Base-by-base conservation (phyloP, 1,284 basidiomycete species). In the Cystobasidium pallidum region DNA sequence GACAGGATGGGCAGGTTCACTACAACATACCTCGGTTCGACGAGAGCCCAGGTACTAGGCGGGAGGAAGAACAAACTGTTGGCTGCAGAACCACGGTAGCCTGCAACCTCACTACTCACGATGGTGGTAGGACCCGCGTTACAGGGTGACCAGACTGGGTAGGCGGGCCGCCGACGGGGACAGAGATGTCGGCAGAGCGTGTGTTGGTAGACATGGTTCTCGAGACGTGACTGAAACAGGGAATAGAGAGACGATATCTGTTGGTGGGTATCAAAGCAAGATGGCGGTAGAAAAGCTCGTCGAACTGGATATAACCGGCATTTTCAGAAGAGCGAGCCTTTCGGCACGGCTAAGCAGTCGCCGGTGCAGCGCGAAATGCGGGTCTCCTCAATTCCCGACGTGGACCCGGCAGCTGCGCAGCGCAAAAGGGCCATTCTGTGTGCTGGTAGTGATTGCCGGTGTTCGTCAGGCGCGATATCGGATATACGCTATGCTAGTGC, bases 11-110 rank as follows among this genome's bases (percentile, higher is more conserved):
- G n/a, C 30, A 19, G 32, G 54, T 19, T 11, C 13, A 30, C 54
- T 2, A n/a, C n/a, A 13, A 43, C 36, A 59, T 17, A 80, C 76
- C 80, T 78, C 76, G 77, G 76, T 75, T 80, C 76, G 71, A 82
- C 78, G 34, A 82, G 76, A 15, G 77, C 74, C 81, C 81, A 82
- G 3, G 81, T 78, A 43, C 78, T 78, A 39, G 2, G 21, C n/a
- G 26, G 41, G 13, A 36, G 47, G 26, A 26, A 39, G 34, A 41
- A 39, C 21, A 26, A 17, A 30, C 13, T 8, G 62, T 41, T 28
- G 17, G 17, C 4, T 26, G 30, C 7, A 51, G 43, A 8, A 41
- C 11, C 51, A 28, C 30, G 13, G 1, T n/a, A 28, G 26, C 30
- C 2, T 54, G 30, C 15, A 32, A 13, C 10, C 28, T 13, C 10